Evolutionary conservation across 495 filamentous ascomycete species (phyloP), one percentile per base, ranked within the genome.

Genomic region (Evernia prunastri): DNA sequence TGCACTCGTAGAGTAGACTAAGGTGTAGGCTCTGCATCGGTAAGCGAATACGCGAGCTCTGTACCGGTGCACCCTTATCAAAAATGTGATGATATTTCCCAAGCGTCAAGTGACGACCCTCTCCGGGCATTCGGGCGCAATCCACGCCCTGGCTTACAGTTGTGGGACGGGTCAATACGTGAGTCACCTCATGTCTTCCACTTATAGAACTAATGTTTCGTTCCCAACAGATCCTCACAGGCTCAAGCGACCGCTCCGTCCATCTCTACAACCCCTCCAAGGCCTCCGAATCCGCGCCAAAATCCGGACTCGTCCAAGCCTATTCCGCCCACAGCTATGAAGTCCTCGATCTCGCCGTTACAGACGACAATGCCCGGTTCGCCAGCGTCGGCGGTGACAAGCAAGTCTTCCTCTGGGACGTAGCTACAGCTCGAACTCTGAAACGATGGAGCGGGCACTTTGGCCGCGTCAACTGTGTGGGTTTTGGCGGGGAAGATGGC

Each of bases 401-500:
- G 67, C 81, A 81, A 68, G 90, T 96, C 7, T 96, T 96, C 71
- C 81, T 96, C 23, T 98, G 94, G 94, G 94, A 98, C 76, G 94
- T 97, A 0, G 76, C 85, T 8, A 87, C 87, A 8, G 90, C 87
- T 12, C 76, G 77, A 68, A 96, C 93, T 1, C 71, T 87, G 20
- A 81, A 87, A 36, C 81, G 93, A 37, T 95, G 92, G 79, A 80
- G 78, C 36, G 90, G 87, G 7, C 91, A 95, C 75, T 79, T 77
- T 43, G 82, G 82, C 23, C 77, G 90, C 33, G 79, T 98, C 40
- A 95, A 97, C 73, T 75, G 80, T 18, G 89, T 92, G 5, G 76
- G 79, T 37, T 96, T 96, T 68, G 91, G 82, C 0, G 92, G 90
- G 17, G 81, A 81, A 23, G 87, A 76, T 35, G 90, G 88, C 17